Evolutionary conservation across 1,284 basidiomycete genomes (phyloP), one percentile per base, ranked within the genome.

Genomic region (Serendipita sp.): DNA sequence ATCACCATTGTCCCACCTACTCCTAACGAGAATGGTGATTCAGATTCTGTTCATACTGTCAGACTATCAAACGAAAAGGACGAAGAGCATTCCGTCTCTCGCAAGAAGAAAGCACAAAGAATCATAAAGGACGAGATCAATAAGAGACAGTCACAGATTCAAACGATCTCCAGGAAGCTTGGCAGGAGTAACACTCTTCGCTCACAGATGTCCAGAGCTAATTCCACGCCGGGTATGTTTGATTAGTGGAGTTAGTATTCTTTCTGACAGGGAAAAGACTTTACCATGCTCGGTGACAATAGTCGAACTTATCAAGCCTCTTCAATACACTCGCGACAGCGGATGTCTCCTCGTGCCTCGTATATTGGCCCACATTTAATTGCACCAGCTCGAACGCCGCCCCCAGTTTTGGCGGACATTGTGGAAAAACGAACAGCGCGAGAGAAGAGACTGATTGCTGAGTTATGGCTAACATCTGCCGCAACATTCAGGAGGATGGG

Each of bases 401-500:
- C 68, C n/a, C 67, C 63, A 53, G 65, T 65, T 71, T 60, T 74
- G 71, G 53, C 74, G 71, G 29, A 77, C 77, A 63, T 73, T 72
- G 65, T 80, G 15, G 42, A 76, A 63, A 73, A 70, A 45, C 76
- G 80, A 3, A 77, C 77, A 13, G 76, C 79, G n/a, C 80, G 77
- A 60, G 88, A 91, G 68, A 82, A 84, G 43, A 77, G 84, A 35
- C 73, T 94, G 41, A 75, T 98, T 63, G 90, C 88, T 63, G 84
- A 92, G 67, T 75, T 98, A 22, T 99, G 95, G 95, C 75, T 98
- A 3, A 89, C 92, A 80, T 88, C 86, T 2, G 92, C 95, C 0
- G 93, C 96, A 3, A 94, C 91, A 0, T 99, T 97, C 77, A 80
- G 96, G 38, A 77, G 95, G 63, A 78, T 88, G 60, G 89, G 89